Conservation (phyloP, 2,329 filamentous ascomycete species). For the Nemania abortiva region DNA sequence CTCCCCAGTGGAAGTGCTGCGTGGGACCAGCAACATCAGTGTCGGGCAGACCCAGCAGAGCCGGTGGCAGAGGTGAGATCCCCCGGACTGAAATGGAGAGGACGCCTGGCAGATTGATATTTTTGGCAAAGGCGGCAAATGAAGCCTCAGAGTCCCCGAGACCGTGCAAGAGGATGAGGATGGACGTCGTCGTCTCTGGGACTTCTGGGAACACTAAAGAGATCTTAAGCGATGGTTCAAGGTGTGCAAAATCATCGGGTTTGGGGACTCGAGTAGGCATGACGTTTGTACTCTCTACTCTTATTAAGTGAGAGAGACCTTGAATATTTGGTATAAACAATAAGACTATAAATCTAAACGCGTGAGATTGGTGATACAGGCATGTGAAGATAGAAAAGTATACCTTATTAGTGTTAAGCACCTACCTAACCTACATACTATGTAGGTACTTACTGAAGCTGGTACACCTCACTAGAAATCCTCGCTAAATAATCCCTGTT, state of each 20-base stretch:
- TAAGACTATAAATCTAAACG: no score
- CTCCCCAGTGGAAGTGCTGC: constrained; percentile 72
- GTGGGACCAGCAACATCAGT: constrained; percentile 42
- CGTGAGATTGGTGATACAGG: no score
- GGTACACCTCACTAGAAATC: no score
- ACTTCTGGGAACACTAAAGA: constrained; percentile 64
- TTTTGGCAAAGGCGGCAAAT: constrained; percentile 76
- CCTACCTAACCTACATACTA: no score
- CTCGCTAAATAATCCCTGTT: no score
- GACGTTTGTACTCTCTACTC: constrained; percentile 40
- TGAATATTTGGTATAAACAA: neutral
- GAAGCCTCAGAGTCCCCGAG: constrained; percentile 79
- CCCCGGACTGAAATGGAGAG: constrained; percentile 80
- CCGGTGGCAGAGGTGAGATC: constrained; percentile 75
- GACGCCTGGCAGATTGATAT: constrained; percentile 81
- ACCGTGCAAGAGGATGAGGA: constrained; percentile 86
- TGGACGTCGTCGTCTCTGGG: constrained; percentile 74
- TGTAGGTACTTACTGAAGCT: no score
- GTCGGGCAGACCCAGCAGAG: constrained; percentile 64
- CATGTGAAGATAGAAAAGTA: no score
- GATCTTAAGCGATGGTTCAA: constrained; percentile 57
- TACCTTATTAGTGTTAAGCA: no score
- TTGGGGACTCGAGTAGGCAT: constrained; percentile 63
- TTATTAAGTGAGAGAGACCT: neutral
- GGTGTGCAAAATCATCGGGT: constrained; percentile 61